phyloP scores from a whole-genome alignment of 352 stramenopile species.

The Pythium rhizo-oryzae region DNA sequence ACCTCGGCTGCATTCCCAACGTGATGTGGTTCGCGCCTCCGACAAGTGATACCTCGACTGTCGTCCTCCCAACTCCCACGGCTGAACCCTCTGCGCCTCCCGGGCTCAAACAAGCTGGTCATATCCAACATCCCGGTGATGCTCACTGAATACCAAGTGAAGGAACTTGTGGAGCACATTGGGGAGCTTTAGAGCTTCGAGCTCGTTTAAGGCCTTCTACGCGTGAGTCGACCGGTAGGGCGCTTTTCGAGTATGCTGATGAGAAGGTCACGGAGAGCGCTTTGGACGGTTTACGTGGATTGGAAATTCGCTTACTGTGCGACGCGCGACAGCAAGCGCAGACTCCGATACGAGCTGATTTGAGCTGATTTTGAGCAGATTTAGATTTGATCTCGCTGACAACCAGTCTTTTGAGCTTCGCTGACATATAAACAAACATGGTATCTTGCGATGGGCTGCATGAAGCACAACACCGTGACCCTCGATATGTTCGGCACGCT shows the following conservation, averaged over 20 bases:
- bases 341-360: conserved; percentile 18
- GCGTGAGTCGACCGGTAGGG: conserved; percentile 60
- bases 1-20: conserved; percentile 82
- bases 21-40: conserved; percentile 71
- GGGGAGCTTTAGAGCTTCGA: conserved; percentile 68
- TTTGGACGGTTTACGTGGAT: conserved; percentile 67
- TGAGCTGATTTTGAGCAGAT: too few species aligned
- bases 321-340: conserved; percentile 48
- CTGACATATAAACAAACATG: conserved; percentile 70
- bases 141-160: conserved; percentile 74
- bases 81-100: background rate
- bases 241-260: conserved; percentile 69
- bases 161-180: conserved; percentile 84
- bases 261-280: conserved; percentile 55
- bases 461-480: too few species aligned
- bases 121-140: conserved; percentile 86
- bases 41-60: conserved; percentile 4
- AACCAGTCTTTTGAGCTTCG: too few species aligned
- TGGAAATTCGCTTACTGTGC: conserved; percentile 66
- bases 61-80: conserved; percentile 12
- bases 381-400: too few species aligned
- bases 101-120: conserved; percentile 51
- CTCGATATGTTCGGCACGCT: too few species aligned
- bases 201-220: conserved; percentile 58
- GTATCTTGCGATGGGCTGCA: conserved; percentile 75